These are phyloP conservation scores for Wickerhamomyces sp. DNA, from an alignment of 1,139 yeast species.

Conservation along the genomic window DNA sequence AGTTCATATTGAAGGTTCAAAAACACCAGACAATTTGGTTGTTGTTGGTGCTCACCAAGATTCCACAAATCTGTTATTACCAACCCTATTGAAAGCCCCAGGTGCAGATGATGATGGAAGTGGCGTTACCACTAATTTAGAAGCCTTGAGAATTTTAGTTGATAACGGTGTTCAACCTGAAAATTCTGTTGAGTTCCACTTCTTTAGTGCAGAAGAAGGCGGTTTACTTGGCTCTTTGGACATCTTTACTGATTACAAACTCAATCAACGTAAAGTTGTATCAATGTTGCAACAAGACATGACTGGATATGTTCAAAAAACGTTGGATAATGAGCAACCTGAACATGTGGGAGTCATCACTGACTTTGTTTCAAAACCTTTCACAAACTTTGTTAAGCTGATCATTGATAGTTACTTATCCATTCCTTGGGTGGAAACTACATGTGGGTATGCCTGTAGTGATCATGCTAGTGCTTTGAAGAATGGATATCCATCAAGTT, in stretches of 20 bases:
- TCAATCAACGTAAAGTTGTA: slow-evolving; percentile 47
- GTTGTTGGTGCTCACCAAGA: slow-evolving; percentile 91
- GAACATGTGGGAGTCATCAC: slow-evolving; percentile 78
- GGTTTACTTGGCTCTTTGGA: slow-evolving; percentile 87
- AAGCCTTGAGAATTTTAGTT: slow-evolving; percentile 62
- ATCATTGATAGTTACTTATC: slow-evolving; percentile 56
- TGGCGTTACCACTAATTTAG: slow-evolving; percentile 77
- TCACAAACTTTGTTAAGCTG: slow-evolving; percentile 59
- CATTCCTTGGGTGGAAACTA: slow-evolving; percentile 68
- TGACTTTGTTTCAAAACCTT: slow-evolving; percentile 60
- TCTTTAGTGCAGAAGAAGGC: slow-evolving; percentile 93
- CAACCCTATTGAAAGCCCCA: slow-evolving; percentile 71
- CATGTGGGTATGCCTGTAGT: slow-evolving; percentile 90
- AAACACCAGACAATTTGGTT: slow-evolving; percentile 44
- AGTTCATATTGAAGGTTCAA: slow-evolving; percentile 34
- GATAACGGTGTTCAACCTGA: slow-evolving; percentile 47
- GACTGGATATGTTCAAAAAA: slow-evolving; percentile 76
- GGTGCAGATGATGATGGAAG: slow-evolving; percentile 97
- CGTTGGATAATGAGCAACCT: slow-evolving; percentile 49
- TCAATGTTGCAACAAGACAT: slow-evolving; percentile 94
- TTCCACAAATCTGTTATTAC: slow-evolving; percentile 70
- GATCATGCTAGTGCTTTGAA: slow-evolving; percentile 87
- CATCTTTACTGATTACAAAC: slow-evolving; percentile 54
- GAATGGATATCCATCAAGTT: slow-evolving; percentile 78
- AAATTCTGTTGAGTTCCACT: slow-evolving; percentile 86